These are phyloP conservation scores for Picochlorum sp. DNA, from an alignment of 139 green algal genomes.

Conservation along the genomic window DNA sequence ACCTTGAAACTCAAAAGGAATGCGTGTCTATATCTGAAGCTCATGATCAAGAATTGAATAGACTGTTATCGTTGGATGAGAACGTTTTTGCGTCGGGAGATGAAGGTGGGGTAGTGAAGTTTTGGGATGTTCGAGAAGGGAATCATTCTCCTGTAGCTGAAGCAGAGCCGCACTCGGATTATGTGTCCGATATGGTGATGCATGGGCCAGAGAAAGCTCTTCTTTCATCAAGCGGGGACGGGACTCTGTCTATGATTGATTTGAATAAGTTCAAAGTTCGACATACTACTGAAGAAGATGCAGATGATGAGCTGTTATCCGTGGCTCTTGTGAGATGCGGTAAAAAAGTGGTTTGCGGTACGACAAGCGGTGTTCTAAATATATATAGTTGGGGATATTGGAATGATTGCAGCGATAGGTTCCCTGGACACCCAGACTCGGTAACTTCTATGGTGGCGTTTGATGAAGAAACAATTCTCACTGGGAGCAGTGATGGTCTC, in stretches of 20 bases:
- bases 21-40: conserved; percentile 27
- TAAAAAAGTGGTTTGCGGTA: conserved; percentile 50
- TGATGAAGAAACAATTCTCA: conserved; percentile 82
- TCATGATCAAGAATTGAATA: conserved; percentile 45
- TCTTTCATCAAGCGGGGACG: conserved; percentile 65
- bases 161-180: conserved; percentile 59
- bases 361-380: conserved; percentile 38
- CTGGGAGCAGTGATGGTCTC: conserved; percentile 71
- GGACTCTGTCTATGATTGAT: conserved; percentile 63
- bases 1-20: conserved; percentile 27
- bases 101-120: conserved; percentile 58
- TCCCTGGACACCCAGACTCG: conserved; percentile 60
- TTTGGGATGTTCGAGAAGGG: conserved; percentile 66
- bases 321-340: conserved; percentile 53
- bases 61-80: conserved; percentile 25
- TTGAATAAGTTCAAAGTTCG: conserved; percentile 30
- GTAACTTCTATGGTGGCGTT: conserved; percentile 69
- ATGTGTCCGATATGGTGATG: conserved; percentile 55
- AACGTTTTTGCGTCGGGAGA: conserved; percentile 43
- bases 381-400: conserved; percentile 87
- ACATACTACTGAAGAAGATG: conserved; percentile 61
- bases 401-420: conserved; percentile 74
- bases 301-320: conserved; percentile 86
- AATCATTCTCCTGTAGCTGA: conserved; percentile 19
- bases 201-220: conserved; percentile 28